phyloP scores from a whole-genome alignment of 495 filamentous ascomycete species.

The Amphirosellinia nigrospora region DNA sequence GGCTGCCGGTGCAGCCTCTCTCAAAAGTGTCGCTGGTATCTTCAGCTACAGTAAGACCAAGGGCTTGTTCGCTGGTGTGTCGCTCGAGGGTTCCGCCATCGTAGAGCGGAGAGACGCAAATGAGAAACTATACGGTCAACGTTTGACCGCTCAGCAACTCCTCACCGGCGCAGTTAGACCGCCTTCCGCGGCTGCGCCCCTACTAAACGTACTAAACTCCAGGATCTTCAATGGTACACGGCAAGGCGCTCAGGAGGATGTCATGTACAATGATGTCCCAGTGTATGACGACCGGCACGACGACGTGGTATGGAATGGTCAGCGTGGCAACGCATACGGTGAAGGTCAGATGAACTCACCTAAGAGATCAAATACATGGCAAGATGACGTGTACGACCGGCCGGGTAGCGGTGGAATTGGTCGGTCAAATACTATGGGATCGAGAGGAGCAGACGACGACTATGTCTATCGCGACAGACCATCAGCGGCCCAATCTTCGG shows the following conservation, averaged over 20 bases:
- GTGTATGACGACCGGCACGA: slow-evolving; percentile 90
- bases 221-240: slow-evolving; percentile 77
- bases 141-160: slow-evolving; percentile 79
- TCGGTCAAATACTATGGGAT: slow-evolving; percentile 48
- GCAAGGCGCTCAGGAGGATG: slow-evolving; percentile 51
- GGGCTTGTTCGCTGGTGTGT: slow-evolving; percentile 94
- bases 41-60: slow-evolving; percentile 98
- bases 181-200: slow-evolving; percentile 80
- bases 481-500: slow-evolving; percentile 44
- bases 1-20: slow-evolving; percentile 90
- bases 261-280: slow-evolving; percentile 94
- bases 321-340: slow-evolving; percentile 74
- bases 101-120: slow-evolving; percentile 96
- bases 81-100: slow-evolving; percentile 86
- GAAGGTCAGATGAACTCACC: slow-evolving; percentile 77
- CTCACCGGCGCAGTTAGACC: slow-evolving; percentile 78
- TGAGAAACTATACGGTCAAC: slow-evolving; percentile 88
- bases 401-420: slow-evolving; percentile 57
- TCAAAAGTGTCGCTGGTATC: slow-evolving; percentile 86
- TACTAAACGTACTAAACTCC: slow-evolving; percentile 83
- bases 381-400: slow-evolving; percentile 86
- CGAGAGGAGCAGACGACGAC: slow-evolving; percentile 53
- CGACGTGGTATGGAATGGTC: slow-evolving; percentile 90
- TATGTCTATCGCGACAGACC: slow-evolving; percentile 65
- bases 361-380: slow-evolving; percentile 79